Percentiles rank a stretch among this genome's conserved stretches.
phyloP scores from a whole-genome alignment of 495 filamentous ascomycete species.

The Penicillium coprophilum region DNA sequence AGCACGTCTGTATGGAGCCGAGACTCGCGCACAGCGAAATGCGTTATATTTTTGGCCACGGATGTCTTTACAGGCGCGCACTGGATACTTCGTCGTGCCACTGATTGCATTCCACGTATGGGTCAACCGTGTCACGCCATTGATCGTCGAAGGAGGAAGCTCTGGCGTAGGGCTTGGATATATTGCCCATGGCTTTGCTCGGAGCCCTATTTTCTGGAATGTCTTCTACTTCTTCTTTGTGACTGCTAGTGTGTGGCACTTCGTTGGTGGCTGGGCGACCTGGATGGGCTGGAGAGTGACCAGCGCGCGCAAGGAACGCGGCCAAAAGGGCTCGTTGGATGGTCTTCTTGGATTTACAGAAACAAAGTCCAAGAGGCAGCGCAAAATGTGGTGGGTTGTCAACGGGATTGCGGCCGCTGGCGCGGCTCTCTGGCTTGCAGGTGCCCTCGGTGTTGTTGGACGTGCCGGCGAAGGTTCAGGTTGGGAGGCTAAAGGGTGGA shows the following conservation, averaged over 20 bases:
- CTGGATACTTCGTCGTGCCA: constrained; percentile 66
- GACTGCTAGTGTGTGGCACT: constrained; percentile 69
- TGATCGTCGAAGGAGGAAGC: constrained; percentile 76
- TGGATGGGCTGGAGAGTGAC: constrained; percentile 63
- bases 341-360: constrained; percentile 39
- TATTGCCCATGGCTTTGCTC: constrained; percentile 81
- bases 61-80: constrained; percentile 60
- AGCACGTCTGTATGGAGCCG: constrained; percentile 67
- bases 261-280: constrained; percentile 77
- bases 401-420: constrained; percentile 60
- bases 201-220: constrained; percentile 62
- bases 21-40: constrained; percentile 40
- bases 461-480: constrained; percentile 66
- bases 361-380: constrained; percentile 44
- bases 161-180: constrained; percentile 77
- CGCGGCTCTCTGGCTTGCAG: constrained; percentile 72
- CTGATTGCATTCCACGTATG: constrained; percentile 66
- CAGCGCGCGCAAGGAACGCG: constrained; percentile 35
- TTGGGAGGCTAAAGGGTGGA: constrained; percentile 79
- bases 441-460: constrained; percentile 74
- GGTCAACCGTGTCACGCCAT: constrained; percentile 69
- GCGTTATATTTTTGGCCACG: constrained; percentile 60
- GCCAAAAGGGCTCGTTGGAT: constrained; percentile 36
- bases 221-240: constrained; percentile 67
- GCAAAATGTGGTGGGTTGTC: constrained; percentile 66